These are phyloP conservation scores for Naganishia kalamii DNA, from an alignment of 768 basidiomycete genomes.

Conservation along the genomic window DNA sequence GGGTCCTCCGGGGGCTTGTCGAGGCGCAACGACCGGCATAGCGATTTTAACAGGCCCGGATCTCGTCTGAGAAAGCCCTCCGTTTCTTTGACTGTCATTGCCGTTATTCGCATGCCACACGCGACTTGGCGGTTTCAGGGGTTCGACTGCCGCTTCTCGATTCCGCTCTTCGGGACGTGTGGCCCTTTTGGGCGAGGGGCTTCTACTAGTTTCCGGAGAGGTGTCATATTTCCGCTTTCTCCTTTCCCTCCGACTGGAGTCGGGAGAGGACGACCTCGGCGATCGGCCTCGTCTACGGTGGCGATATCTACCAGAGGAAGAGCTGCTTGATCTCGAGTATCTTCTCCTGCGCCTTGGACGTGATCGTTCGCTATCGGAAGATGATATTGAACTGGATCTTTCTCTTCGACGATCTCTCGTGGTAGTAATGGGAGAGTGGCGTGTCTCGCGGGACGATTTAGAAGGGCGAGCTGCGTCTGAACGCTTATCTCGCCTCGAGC, in stretches of 20 bases:
- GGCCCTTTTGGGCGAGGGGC: not conserved
- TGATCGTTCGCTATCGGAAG: not conserved
- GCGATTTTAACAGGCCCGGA: not conserved
- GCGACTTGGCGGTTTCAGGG: not conserved
- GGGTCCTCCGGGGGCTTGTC: not conserved
- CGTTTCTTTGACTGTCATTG: not conserved
- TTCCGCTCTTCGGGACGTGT: not conserved
- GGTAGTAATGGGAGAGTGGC: not conserved
- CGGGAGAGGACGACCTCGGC: not conserved
- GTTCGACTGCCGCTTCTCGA: not conserved
- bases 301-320: not conserved
- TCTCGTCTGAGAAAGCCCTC: not conserved
- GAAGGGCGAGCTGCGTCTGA: not conserved
- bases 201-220: not conserved
- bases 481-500: not conserved
- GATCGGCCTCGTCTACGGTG: not conserved
- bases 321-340: conserved; percentile 7
- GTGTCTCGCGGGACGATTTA: not conserved
- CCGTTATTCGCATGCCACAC: not conserved
- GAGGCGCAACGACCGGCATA: not conserved
- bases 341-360: not conserved
- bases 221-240: not conserved
- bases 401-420: not conserved
- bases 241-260: not conserved
- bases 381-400: not conserved